Evolutionary conservation across 2,329 filamentous ascomycete genomes (phyloP).

Genomic region (Aureobasidium sp.): DNA sequence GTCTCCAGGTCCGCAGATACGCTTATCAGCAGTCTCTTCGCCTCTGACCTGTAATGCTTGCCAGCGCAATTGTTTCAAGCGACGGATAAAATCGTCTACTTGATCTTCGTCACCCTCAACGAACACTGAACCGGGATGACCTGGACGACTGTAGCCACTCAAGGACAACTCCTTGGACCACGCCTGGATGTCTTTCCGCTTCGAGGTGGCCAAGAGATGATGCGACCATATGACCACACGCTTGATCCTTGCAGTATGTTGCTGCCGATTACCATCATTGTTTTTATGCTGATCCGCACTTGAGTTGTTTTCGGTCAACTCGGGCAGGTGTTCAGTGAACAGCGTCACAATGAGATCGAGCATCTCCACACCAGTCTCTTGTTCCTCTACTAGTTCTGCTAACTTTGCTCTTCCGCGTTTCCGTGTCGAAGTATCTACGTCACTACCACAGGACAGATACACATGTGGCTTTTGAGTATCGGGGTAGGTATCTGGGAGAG

Average conservation of each 20-base stretch:
- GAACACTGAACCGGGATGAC: conserved; percentile 15
- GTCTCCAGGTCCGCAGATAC: conserved; percentile 5
- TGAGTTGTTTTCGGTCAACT: not conserved
- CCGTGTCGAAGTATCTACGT: conserved; percentile 9
- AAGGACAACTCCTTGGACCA: conserved; percentile 14
- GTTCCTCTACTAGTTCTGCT: not conserved
- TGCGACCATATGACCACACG: conserved; percentile 15
- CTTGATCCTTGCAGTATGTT: conserved; percentile 4
- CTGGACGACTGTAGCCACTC: conserved; percentile 13
- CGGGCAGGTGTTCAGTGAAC: not conserved
- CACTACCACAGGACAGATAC: conserved; percentile 12
- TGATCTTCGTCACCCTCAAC: conserved; percentile 12
- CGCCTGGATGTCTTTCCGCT: conserved; percentile 13
- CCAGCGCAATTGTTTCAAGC: conserved; percentile 14
- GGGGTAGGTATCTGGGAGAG: conserved; percentile 13
- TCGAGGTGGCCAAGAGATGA: conserved; percentile 16
- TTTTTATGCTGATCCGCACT: not conserved
- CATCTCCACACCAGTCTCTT: conserved; percentile 9
- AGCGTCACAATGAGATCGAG: conserved; percentile 13
- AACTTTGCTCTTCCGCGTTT: conserved; percentile 12
- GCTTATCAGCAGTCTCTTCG: conserved; percentile 2
- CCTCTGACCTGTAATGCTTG: conserved; percentile 15
- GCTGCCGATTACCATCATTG: not conserved
- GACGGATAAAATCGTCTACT: conserved; percentile 14
- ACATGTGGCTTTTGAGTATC: conserved; percentile 8